These are phyloP conservation scores for Firmiana major DNA, from an alignment of 345 rosid species.

Conservation along the genomic window DNA sequence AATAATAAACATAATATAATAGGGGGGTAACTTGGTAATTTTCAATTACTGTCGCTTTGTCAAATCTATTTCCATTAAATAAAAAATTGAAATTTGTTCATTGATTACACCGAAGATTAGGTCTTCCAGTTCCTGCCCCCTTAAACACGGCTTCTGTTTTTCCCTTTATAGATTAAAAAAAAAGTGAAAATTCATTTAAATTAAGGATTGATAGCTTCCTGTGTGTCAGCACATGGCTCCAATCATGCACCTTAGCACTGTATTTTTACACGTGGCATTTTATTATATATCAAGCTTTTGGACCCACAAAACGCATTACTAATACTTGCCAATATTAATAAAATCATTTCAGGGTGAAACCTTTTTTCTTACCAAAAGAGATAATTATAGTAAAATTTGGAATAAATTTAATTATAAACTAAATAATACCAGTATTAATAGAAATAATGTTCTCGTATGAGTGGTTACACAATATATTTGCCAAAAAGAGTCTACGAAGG, in stretches of 20 bases:
- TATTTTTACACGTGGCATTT: slow-evolving; percentile 10
- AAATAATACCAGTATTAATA: too few species aligned
- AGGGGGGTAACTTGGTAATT: not conserved
- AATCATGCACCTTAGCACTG: slow-evolving; percentile 22
- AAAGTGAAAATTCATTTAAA: not conserved
- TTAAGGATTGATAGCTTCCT: not conserved
- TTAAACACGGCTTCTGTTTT: slow-evolving; percentile 15
- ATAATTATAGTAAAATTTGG: too few species aligned
- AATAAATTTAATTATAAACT: too few species aligned
- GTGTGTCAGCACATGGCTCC: slow-evolving; percentile 14
- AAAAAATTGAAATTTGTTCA: not conserved
- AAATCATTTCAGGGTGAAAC: too few species aligned
- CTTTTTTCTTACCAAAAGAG: too few species aligned
- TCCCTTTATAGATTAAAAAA: too few species aligned
- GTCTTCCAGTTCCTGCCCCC: slow-evolving; percentile 4
- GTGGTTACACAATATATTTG: not conserved
- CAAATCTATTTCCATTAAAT: not conserved
- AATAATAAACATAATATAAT: not conserved
- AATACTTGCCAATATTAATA: too few species aligned
- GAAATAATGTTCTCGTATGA: not conserved
- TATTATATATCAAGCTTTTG: not conserved
- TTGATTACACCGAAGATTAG: slow-evolving; percentile 19
- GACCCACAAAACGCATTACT: too few species aligned
- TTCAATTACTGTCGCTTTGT: not conserved
- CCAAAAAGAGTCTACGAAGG: not conserved